A percentile compares a stretch with the other conserved stretches of the same genome.
Conservation (phyloP, 306 rosid genomes). For the Hylodesmum podocarpum region DNA sequence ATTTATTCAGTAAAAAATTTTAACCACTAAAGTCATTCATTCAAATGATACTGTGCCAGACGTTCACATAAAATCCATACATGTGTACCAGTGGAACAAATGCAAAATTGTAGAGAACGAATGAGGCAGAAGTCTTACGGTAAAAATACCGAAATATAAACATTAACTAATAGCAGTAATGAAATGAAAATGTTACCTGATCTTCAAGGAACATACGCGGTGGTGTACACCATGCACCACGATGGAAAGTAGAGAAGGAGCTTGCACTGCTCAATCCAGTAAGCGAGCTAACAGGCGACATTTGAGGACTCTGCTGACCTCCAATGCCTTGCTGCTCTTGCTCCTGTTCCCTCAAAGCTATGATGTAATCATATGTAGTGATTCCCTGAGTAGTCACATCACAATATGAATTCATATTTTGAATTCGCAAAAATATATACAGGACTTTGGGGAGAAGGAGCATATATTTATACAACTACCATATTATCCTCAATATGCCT, state of each 20-base stretch:
- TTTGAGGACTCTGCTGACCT: slow-evolving; percentile 94
- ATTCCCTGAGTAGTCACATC: slow-evolving; percentile 65
- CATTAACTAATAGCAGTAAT: background rate
- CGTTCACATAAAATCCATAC: background rate
- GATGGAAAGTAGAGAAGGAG: slow-evolving; percentile 84
- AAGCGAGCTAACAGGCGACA: slow-evolving; percentile 96
- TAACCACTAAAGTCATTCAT: background rate
- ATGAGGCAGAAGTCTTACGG: background rate
- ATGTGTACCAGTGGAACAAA: background rate
- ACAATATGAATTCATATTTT: background rate
- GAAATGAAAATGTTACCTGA: slow-evolving; percentile 61
- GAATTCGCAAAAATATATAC: background rate
- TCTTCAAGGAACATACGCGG: slow-evolving; percentile 93
- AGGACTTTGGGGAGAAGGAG: background rate
- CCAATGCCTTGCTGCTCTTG: slow-evolving; percentile 87
- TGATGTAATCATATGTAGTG: slow-evolving; percentile 93
- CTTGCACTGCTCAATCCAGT: slow-evolving; percentile 98
- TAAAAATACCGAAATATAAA: background rate
- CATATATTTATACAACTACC: background rate
- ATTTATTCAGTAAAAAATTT: background rate
- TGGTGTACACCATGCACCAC: slow-evolving; percentile 98
- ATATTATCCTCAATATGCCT: background rate
- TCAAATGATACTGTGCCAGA: background rate
- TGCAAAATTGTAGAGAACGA: background rate
- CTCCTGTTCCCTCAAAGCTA: slow-evolving; percentile 98